Base-by-base conservation (phyloP, 2,329 filamentous ascomycete genomes). In the Cordyceps farinosa region DNA sequence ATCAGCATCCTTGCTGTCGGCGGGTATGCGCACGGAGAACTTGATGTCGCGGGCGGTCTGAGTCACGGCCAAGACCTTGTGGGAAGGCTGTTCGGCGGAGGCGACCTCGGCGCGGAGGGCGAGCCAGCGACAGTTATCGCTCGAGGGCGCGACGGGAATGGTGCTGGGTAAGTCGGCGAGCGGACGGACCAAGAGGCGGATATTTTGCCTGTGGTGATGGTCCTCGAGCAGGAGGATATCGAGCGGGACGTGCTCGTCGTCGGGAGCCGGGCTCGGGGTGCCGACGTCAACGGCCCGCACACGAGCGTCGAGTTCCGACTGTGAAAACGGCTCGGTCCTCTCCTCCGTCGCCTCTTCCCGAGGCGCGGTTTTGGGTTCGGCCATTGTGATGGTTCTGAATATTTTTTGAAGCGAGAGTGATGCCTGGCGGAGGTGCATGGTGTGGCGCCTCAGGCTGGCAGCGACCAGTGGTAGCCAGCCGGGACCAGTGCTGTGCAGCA, bases 41-140 rank as follows among this genome's bases (percentile, higher is more conserved):
- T 84, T 86, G 77, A 85, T 84, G 71, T 86, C 83, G 69, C 80
- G 80, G 65, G 80, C 78, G 5, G 84, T 86, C 75, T 87, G 84
- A 67, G 83, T 85, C 69, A 87, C 84, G 42, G 84, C 84, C 32
- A 87, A 73, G 54, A 86, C 84, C 69, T 80, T 83, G 71, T 85
- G 80, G 65, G 80, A 78, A n/a, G 82, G 78, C 70, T 81, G 76
- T n/a, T 81, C 78, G 47, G 81, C 71, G 22, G 81, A 79, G 44
- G 81, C 78, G 44, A 82, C 78, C 70, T 85, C 82, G 65, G 83
- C 80, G 62, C 81, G 82, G 58, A 86, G 75, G 17, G 80, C 81
- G 17, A 86, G 74, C 82, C 83, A 86, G 69, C 82, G 80, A 70
- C 82, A 83, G 72, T 81, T 85, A 55, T 84, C 60, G 70, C 76